Percentiles rank a stretch among this genome's conserved stretches.
Conservation (phyloP, 768 basidiomycete species). For the Lactifluus subvellereus region DNA sequence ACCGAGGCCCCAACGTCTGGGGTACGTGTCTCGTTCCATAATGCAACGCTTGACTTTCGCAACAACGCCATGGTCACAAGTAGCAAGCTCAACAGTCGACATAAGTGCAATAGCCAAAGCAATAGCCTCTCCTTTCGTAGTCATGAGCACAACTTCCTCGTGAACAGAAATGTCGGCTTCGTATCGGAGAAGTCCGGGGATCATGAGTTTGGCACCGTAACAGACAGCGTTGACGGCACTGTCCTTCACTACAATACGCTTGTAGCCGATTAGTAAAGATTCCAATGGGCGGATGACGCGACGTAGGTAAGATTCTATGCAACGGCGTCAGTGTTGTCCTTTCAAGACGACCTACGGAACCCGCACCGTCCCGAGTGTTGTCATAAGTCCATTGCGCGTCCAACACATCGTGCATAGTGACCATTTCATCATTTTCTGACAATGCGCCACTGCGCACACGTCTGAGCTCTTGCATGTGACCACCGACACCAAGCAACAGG, state of each 20-base stretch:
- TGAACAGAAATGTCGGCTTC: slow-evolving; percentile 90
- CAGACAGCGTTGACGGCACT: slow-evolving; percentile 98
- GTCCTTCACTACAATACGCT: slow-evolving; percentile 98
- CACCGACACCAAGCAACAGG: slow-evolving; percentile 89
- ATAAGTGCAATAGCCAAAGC: slow-evolving; percentile 94
- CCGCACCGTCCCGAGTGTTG: slow-evolving; percentile 86
- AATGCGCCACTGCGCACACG: slow-evolving; percentile 93
- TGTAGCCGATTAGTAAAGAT: slow-evolving; percentile 90
- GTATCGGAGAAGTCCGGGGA: slow-evolving; percentile 95
- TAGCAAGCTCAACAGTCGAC: slow-evolving; percentile 97
- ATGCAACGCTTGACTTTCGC: slow-evolving; percentile 99
- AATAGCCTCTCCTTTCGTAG: slow-evolving; percentile 98
- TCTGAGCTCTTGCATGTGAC: slow-evolving; percentile 99
- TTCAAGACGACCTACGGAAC: slow-evolving; percentile 2
- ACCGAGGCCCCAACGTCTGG: slow-evolving; percentile 97
- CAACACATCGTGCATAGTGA: slow-evolving; percentile 99
- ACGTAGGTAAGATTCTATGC: slow-evolving; percentile 87
- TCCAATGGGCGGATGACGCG: slow-evolving; percentile 93
- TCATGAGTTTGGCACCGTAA: slow-evolving; percentile 99
- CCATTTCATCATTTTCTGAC: slow-evolving; percentile 96
- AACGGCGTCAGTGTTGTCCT: slow-evolving; percentile 16
- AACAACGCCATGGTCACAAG: slow-evolving; percentile 97
- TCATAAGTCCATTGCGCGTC: slow-evolving; percentile 99
- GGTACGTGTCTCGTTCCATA: slow-evolving; percentile 99
- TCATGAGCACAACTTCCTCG: slow-evolving; percentile 98